These are phyloP conservation scores for Tephrocybe sp. DNA, from an alignment of 768 basidiomycete species.

Conservation along the genomic window DNA sequence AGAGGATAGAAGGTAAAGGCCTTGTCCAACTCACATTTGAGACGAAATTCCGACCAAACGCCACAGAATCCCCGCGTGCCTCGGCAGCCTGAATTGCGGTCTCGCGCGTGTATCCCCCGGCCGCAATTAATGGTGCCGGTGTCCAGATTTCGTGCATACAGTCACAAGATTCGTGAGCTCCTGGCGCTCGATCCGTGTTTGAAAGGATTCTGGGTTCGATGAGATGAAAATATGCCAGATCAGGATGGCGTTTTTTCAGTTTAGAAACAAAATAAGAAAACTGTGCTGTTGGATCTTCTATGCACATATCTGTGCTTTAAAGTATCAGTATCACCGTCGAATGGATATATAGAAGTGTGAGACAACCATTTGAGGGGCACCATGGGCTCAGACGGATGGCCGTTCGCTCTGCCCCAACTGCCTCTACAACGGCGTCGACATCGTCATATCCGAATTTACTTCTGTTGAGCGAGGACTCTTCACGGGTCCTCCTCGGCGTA, in stretches of 20 bases:
- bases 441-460: slow-evolving; percentile 58
- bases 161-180: slow-evolving; percentile 33
- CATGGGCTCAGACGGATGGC: slow-evolving; percentile 62
- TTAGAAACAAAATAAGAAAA: slow-evolving; percentile 49
- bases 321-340: slow-evolving; percentile 30
- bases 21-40: slow-evolving; percentile 27
- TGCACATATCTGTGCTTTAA: slow-evolving; percentile 42
- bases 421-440: slow-evolving; percentile 46
- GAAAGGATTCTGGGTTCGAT: slow-evolving; percentile 37
- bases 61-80: slow-evolving; percentile 25
- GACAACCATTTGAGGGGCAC: slow-evolving; percentile 38
- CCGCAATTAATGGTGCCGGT: slow-evolving; percentile 36
- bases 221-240: slow-evolving; percentile 53
- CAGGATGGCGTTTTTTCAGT: slow-evolving; percentile 38
- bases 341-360: too few relatives aligned
- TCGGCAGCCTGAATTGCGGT: slow-evolving; percentile 37
- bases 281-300: slow-evolving; percentile 54
- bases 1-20: not conserved
- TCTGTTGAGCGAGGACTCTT: too few relatives aligned
- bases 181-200: slow-evolving; percentile 10
- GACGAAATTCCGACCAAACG: slow-evolving; percentile 31
- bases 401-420: slow-evolving; percentile 54
- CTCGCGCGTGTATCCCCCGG: slow-evolving; percentile 45
- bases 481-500: too few relatives aligned
- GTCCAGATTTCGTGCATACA: slow-evolving; percentile 49